Conservation (phyloP, 1,139 yeast species). For the Scheffersomyces cryptocercus region DNA sequence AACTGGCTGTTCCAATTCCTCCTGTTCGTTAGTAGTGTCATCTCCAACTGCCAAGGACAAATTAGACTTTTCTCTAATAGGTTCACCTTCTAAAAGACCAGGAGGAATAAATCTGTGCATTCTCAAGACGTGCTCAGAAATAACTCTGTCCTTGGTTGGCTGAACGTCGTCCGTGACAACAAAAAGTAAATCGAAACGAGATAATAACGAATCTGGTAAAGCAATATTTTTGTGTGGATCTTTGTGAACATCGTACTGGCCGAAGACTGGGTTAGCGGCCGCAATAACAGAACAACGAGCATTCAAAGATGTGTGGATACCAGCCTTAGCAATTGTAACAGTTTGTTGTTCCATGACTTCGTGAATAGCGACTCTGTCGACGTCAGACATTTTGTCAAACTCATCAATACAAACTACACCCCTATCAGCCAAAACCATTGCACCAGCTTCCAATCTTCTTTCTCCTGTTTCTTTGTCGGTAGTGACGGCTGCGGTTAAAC, state of each 20-base stretch:
- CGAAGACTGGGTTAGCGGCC: conserved; percentile 97
- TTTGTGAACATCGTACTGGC: conserved; percentile 94
- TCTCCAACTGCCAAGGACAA: conserved; percentile 82
- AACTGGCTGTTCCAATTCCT: conserved; percentile 56
- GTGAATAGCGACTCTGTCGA: conserved; percentile 96
- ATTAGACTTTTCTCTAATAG: conserved; percentile 74
- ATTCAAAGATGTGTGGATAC: conserved; percentile 93
- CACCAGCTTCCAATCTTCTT: conserved; percentile 96
- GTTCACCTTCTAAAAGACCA: conserved; percentile 92
- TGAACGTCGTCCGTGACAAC: conserved; percentile 96
- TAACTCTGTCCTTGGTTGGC: conserved; percentile 78
- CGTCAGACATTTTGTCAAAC: conserved; percentile 96
- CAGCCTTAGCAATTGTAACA: conserved; percentile 97
- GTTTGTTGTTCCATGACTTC: conserved; percentile 99
- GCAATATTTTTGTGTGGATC: conserved; percentile 98
- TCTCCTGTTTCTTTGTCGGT: conserved; percentile 97
- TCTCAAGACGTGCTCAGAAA: conserved; percentile 92
- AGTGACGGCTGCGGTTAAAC: conserved; percentile 98
- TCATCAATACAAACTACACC: conserved; percentile 98
- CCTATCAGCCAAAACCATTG: conserved; percentile 97
- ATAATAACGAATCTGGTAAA: conserved; percentile 90
- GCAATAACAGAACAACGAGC: conserved; percentile 98
- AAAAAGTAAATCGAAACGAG: conserved; percentile 94
- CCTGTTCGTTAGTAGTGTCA: conserved; percentile 46
- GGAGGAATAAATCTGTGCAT: conserved; percentile 91